Evolutionary conservation across 2,329 filamentous ascomycete genomes (phyloP), one percentile per base, ranked within the genome.

Genomic region (Trichoderma gracile): DNA sequence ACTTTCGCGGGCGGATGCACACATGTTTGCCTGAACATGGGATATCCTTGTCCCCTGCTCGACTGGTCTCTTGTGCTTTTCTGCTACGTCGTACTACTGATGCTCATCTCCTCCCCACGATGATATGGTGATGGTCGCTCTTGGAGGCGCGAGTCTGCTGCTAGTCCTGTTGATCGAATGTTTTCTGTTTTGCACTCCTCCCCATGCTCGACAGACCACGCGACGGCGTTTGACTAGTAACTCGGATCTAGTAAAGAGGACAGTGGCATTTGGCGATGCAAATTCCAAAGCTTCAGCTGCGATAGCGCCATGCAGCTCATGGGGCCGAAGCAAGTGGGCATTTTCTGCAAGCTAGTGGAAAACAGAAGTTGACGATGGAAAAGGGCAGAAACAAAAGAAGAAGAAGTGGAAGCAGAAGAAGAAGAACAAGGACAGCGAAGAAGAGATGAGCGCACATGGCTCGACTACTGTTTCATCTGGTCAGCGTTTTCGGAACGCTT

Each of bases 261-360:
- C 57, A 25, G 38, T 33, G 19, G 53, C n/a, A 27, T 27, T 57
- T 8, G 38, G 21, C 30, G 42, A 57, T 57, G 49, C 33, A 30
- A 23, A 33, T 23, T 52, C 52, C 58, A 25, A 9, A 42, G 46
- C 25, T 47, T 60, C 57, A 60, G 58, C 58, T 40, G 40, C 19
- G 57, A 60, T 60, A 60, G 57, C 57, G 45, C 46, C 5, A 60
- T 60, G 58, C 58, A 61, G 23, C 47, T 47, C 23, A 38, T 38
- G 56, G 33, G 15, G 21, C 19, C 33, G 27, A 9, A 30, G 14
- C 27, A 30, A 25, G 46, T 49, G 21, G 57, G 23, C 46, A 33
- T 5, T 19, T 46, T 33, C 54, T 33, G 42, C 54, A 30, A 14
- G 23, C n/a, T 42, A 17, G 52, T 25, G 52, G 21, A 21, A 25